These are phyloP conservation scores for Skeletonema tropicum DNA, from an alignment of 108 stramenopile species.

Conservation along the genomic window DNA sequence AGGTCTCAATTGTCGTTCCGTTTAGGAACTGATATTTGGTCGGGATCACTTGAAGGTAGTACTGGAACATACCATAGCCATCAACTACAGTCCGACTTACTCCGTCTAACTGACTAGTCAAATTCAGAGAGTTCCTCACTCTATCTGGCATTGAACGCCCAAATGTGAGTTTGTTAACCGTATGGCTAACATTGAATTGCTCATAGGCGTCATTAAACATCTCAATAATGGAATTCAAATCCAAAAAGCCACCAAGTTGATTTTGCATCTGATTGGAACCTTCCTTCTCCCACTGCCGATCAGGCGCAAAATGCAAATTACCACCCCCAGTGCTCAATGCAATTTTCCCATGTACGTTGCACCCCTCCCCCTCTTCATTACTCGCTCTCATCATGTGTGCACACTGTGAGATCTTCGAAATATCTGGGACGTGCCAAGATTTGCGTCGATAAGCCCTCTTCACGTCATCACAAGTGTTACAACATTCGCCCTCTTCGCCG, in stretches of 20 bases:
- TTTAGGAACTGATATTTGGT: constrained; percentile 82
- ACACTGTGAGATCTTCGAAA: constrained; percentile 69
- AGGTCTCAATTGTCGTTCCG: constrained; percentile 82
- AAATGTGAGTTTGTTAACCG: constrained; percentile 88
- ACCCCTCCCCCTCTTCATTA: constrained; percentile 84
- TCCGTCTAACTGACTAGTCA: constrained; percentile 81
- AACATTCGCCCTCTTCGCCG: constrained; percentile 91
- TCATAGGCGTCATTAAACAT: constrained; percentile 73
- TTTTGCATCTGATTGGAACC: constrained; percentile 20
- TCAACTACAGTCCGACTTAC: constrained; percentile 65
- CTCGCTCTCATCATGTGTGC: constrained; percentile 18
- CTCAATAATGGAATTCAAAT: constrained; percentile 34
- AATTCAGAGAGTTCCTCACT: constrained; percentile 29
- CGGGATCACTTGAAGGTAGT: constrained; percentile 95
- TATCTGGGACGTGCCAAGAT: constrained; percentile 84
- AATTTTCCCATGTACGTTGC: constrained; percentile 88
- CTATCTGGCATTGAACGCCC: constrained; percentile 71
- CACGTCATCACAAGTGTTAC: constrained; percentile 96
- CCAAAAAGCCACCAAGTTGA: constrained; percentile 24
- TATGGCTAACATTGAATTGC: constrained; percentile 92
- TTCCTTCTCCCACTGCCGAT: constrained; percentile 60
- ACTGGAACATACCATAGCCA: constrained; percentile 93
- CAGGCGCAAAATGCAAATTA: constrained; percentile 95
- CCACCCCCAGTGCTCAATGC: constrained; percentile 89
- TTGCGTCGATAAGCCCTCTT: constrained; percentile 86